phyloP scores from a whole-genome alignment of 345 rosid genomes.

The Hypericum perforatum region DNA sequence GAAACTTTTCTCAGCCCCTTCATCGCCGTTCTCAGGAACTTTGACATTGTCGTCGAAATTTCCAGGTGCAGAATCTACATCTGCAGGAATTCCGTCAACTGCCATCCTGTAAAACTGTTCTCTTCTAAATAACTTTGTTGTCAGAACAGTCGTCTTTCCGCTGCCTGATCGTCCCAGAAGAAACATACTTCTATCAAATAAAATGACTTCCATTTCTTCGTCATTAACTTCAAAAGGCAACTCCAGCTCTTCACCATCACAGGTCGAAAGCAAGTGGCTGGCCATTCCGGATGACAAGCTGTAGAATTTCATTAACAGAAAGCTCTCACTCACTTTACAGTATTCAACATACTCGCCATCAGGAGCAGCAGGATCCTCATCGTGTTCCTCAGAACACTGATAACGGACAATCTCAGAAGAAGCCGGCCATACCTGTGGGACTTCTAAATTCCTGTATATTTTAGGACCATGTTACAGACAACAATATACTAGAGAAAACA shows the following conservation, averaged over 20 bases:
- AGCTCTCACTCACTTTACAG: constrained; percentile 4
- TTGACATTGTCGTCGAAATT: not conserved
- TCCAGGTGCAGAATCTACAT: not conserved
- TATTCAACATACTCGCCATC: not conserved
- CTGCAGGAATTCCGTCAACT: constrained; percentile 1
- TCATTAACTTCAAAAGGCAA: constrained; percentile 4
- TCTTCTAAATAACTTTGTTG: constrained; percentile 2
- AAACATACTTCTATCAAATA: constrained; percentile 1
- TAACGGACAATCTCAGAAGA: constrained; percentile 2
- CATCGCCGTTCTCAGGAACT: not conserved
- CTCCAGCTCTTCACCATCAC: constrained; percentile 6
- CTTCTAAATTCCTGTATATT: constrained; percentile 2
- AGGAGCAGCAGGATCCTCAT: not conserved
- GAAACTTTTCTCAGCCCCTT: not conserved
- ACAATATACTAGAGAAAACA: too few species aligned
- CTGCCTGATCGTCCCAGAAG: constrained; percentile 9
- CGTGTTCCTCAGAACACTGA: not conserved
- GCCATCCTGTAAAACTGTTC: constrained; percentile 6
- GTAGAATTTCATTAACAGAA: constrained; percentile 10
- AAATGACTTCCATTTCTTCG: constrained; percentile 5
- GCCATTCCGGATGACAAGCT: constrained; percentile 7
- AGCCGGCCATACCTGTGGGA: too few species aligned
- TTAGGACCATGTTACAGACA: not conserved
- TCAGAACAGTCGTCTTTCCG: constrained; percentile 7
- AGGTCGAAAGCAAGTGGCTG: constrained; percentile 3